phyloP scores from a whole-genome alignment of 306 rosid genomes.

The Clitoria ternatea region DNA sequence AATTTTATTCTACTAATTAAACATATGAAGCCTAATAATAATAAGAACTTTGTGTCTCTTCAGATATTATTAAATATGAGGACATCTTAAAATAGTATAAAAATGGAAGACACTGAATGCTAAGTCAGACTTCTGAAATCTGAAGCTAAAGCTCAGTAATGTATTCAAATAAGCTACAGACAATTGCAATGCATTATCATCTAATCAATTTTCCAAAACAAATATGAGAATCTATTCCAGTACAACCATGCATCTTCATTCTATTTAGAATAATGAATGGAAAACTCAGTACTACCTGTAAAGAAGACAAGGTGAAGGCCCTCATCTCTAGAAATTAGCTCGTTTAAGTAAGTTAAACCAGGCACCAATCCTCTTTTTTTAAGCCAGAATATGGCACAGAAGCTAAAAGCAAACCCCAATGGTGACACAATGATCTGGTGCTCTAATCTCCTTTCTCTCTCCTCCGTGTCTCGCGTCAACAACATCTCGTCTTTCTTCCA shows the following conservation, averaged over 20 bases:
- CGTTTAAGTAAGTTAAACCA: slow-evolving; percentile 87
- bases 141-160: not conserved
- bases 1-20: too few relatives aligned
- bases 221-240: not conserved
- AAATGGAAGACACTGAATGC: not conserved
- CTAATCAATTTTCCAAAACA: slow-evolving; percentile 3
- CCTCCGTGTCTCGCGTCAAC: slow-evolving; percentile 15
- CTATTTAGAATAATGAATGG: slow-evolving; percentile 4
- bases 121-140: not conserved
- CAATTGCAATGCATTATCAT: not conserved
- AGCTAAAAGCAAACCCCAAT: slow-evolving; percentile 48
- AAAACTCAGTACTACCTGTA: slow-evolving; percentile 53
- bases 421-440: slow-evolving; percentile 79
- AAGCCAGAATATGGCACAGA: slow-evolving; percentile 96
- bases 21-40: not conserved
- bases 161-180: slow-evolving; percentile 32
- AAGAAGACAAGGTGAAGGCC: slow-evolving; percentile 94
- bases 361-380: slow-evolving; percentile 90
- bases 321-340: slow-evolving; percentile 91
- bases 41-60: not conserved
- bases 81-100: not conserved
- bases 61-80: not conserved
- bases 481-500: slow-evolving; percentile 65
- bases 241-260: not conserved
- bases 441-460: slow-evolving; percentile 38